These are phyloP conservation scores for Fraxinus floribunda DNA, from an alignment of 305 asterid species.

Conservation along the genomic window DNA sequence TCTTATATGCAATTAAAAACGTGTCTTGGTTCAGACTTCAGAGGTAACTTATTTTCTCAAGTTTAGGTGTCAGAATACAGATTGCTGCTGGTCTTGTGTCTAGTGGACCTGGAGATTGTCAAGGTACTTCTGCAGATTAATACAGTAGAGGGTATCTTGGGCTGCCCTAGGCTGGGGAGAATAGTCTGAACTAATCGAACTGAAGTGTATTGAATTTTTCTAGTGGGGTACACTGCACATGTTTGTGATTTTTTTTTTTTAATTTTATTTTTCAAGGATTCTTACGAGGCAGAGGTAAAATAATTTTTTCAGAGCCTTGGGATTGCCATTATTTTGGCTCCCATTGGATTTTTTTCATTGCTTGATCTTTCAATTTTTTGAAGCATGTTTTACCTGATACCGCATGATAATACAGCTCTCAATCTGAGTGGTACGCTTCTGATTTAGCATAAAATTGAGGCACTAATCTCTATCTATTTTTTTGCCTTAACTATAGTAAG, in stretches of 20 bases:
- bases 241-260: background rate
- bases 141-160: background rate
- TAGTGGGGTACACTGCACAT: background rate
- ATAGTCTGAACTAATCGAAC: background rate
- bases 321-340: background rate
- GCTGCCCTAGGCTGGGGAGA: background rate
- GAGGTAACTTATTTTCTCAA: background rate
- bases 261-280: background rate
- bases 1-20: background rate
- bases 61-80: background rate
- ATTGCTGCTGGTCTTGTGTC: background rate
- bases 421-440: background rate
- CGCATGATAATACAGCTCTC: background rate
- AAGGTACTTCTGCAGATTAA: background rate
- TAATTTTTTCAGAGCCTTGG: background rate
- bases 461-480: background rate
- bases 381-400: background rate
- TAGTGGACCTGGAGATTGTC: background rate
- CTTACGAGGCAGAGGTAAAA: background rate
- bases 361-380: background rate
- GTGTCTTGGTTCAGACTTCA: background rate
- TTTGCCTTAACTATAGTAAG: background rate
- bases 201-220: background rate
- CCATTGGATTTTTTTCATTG: background rate
- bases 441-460: background rate